Base-by-base conservation (phyloP, 257 asterid genomes). In the Salvia hispanica region DNA sequence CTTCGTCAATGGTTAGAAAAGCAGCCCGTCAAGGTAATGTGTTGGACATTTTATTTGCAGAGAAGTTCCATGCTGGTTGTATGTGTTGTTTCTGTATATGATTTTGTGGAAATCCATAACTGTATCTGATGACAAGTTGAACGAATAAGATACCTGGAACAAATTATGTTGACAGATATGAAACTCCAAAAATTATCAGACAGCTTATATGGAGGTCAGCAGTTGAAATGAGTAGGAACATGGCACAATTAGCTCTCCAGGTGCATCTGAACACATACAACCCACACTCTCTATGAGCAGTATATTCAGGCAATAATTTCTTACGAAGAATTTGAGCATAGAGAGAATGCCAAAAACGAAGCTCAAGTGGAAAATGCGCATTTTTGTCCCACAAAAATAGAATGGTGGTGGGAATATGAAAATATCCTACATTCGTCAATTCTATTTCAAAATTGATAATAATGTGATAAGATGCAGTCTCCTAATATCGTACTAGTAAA, bases 181-280 rank as follows among this genome's bases (percentile, higher is more conserved):
- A 82, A 72, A 72, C 83, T 66, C 88, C 89, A 9, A 86, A 78
- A 81, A 82, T 77, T 81, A 91, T 80, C 79, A 85, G 84, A 65
- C 92, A 77, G 81, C 85, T 83, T 69, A 77, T 79, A 75, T 91
- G 96, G 96, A 86, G 86, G 72, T 85, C 95, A 58, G 93, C 96
- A 61, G 98, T 91, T 77, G 96, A 89, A 73, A 85, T 81, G 85
- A 81, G 95, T 77, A 80, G 79, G 85, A 91, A 84, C 72, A 72
- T 67, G 33, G 82, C 96, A 58, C 95, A 89, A 77, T 89, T 88
- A 64, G 95, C 94, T 52, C 94, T 88, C 66, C 96, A 88, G 95
- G 95, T 91, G 71, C 69, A 75, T 56, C n/a, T 64, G 39, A 52
- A 62, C 5, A 4, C 13, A 25, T 12, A 54, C 6, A 34, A 6